Evolutionary conservation across 257 asterid genomes (phyloP), one percentile per base, ranked within the genome.

Genomic region (Salvia rosmarinus): DNA sequence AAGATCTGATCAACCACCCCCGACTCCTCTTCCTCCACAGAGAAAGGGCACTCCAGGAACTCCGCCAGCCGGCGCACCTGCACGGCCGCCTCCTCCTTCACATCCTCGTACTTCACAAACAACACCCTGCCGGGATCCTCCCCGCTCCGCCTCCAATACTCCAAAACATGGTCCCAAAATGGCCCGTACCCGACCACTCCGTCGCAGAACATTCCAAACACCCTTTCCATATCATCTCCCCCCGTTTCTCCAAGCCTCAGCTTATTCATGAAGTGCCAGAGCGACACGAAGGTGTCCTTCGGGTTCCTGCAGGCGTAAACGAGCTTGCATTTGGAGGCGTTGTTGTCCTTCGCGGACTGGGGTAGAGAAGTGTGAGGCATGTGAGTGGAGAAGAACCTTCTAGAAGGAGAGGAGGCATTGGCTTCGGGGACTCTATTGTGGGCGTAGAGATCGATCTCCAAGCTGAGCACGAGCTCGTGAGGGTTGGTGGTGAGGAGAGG

Each of bases 301-400:
- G 85, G 79, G 20, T 78, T 55, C 34, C 85, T 67, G 21, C 79
- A 78, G 0, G 68, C 64, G 46, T 81, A 82, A 30, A 82, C 81
- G 6, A 78, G 1, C 81, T 78, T 82, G 71, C 74, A 67, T 3
- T 34, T 9, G 1, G 78, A 17, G n/a, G n/a, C n/a, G n/a, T n/a
- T n/a, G 23, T 16, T 44, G 0, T 25, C 14, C 9, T 57, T 50
- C 5, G 40, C n/a, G 0, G 82, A 39, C 34, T 71, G 32, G 0
- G 85, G 81, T 0, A 81, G 66, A 2, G 81, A 63, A 1, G 17
- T 4, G 13, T 71, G 14, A 0, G 83, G 79, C 19, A 78, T 16
- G 68, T 82, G 85, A 21, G 83, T 62, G 4, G 83, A 25, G 20
- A 82, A 78, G 40, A 82, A 21, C 17, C 83, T 58, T 0, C 71